Evolutionary conservation across 2,329 filamentous ascomycete species (phyloP), one percentile per base, ranked within the genome.

Genomic region (Aspergillus bombycis): DNA sequence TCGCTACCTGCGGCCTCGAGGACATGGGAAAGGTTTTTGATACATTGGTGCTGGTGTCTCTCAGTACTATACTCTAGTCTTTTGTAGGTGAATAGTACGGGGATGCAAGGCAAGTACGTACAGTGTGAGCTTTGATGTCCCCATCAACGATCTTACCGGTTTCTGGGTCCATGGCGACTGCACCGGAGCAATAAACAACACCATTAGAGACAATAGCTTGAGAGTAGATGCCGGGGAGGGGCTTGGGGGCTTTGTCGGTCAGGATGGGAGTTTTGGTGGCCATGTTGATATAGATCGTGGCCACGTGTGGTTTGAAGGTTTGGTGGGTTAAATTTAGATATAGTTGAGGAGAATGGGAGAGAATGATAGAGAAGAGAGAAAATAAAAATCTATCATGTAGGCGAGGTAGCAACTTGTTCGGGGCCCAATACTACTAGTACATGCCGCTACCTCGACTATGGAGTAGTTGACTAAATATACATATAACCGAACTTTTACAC

Each of bases 171-270:
- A 87, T 79, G 16, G 85, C 85, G 36, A 91, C 81, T 65, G 82
- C 83, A 28, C 89, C 89, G 1, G 87, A 90, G 79, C 88, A 90
- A 79, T 90, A 91, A n/a, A 92, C 86, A 74, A 89, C 85, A 70
- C 88, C 88, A 71, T 88, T 87, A 75, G 83, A 83, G 67, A 86
- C 82, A 68, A 89, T 81, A 46, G 86, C 88, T 71, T 90, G 85
- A 3, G 83, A 87, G 74, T 87, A 85, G 69, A 88, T 83, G 1
- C 76, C 75, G 0, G 84, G 84, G 46, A 86, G 75, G 28, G 85
- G 83, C 65, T 80, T 77, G 36, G 82, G 85, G 12, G 84, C 82
- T 66, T 83, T 83, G 56, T 77, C 72, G 19, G 83, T 85, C 52
- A 78, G 70, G 36, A 86, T 78, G 36, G 74, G 74, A 60, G 75